phyloP scores from a whole-genome alignment of 1,284 basidiomycete genomes.

The Moesziomyces globuligerus region DNA sequence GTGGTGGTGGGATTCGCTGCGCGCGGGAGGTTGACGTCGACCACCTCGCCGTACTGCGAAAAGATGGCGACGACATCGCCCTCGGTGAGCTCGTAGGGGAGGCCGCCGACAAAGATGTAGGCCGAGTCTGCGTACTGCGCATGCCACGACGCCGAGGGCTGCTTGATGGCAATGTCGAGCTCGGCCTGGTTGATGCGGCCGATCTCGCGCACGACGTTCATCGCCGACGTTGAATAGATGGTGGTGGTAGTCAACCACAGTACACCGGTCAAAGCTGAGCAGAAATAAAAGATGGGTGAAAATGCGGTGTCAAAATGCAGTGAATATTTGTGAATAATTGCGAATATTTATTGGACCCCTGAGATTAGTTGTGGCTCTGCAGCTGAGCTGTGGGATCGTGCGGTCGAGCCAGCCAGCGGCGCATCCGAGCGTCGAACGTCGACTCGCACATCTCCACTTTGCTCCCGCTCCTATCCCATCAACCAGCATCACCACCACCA shows the following conservation, averaged over 20 bases:
- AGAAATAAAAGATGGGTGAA: slow-evolving; percentile 4
- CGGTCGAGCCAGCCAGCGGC: slow-evolving; percentile 16
- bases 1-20: slow-evolving; percentile 2
- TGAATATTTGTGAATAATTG: slow-evolving; percentile 1
- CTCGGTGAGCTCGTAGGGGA: slow-evolving; percentile 77
- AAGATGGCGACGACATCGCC: slow-evolving; percentile 98
- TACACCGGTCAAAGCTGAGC: neutral
- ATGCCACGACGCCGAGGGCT: slow-evolving; percentile 85
- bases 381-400: too few species aligned
- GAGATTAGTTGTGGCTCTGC: too few species aligned
- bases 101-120: slow-evolving; percentile 84
- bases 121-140: slow-evolving; percentile 97
- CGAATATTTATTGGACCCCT: too few species aligned
- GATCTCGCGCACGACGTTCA: slow-evolving; percentile 80
- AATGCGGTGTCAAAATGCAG: neutral
- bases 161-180: slow-evolving; percentile 80
- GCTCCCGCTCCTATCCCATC: slow-evolving; percentile 1
- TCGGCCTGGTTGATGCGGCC: slow-evolving; percentile 91
- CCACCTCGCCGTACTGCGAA: slow-evolving; percentile 95
- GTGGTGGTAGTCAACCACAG: neutral
- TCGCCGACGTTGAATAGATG: slow-evolving; percentile 3
- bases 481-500: slow-evolving; percentile 3
- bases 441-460: neutral
- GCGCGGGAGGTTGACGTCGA: slow-evolving; percentile 88
- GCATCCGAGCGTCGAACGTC: slow-evolving; percentile 2